phyloP scores from a whole-genome alignment of 306 rosid genomes.

The Cucurbita ficifolia region DNA sequence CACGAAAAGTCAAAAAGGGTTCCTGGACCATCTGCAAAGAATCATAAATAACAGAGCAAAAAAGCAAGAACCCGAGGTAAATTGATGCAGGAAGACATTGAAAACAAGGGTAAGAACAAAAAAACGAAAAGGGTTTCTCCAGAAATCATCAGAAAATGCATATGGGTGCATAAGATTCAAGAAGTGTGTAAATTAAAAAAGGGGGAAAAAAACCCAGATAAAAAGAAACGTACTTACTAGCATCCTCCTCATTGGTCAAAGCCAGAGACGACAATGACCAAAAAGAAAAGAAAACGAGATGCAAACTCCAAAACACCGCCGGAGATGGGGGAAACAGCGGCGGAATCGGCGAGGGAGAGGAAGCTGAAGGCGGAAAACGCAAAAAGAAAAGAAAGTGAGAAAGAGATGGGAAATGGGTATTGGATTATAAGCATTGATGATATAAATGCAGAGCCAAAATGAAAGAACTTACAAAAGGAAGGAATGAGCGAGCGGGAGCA shows the following conservation, averaged over 20 bases:
- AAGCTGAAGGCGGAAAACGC: conserved; percentile 9
- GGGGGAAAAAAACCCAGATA: conserved; percentile 7
- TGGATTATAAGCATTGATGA: conserved; percentile 51
- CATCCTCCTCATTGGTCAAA: conserved; percentile 73
- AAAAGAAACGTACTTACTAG: conserved; percentile 93
- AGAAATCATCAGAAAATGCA: background rate
- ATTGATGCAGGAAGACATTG: background rate
- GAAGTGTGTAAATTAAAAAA: too few species aligned
- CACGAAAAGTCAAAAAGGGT: background rate
- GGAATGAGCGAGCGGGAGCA: background rate
- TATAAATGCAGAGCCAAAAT: conserved; percentile 39
- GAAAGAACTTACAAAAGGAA: conserved; percentile 20
- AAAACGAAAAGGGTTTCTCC: background rate
- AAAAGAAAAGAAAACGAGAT: conserved; percentile 22
- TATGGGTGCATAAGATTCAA: background rate
- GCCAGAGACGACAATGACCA: conserved; percentile 35
- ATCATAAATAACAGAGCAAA: background rate
- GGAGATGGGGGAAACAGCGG: conserved; percentile 5
- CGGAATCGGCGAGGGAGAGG: conserved; percentile 9
- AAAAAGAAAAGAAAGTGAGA: background rate
- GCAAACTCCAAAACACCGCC: conserved; percentile 20
- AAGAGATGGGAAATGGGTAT: conserved; percentile 10
- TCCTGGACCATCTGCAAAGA: conserved; percentile 10
- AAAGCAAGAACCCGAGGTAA: conserved; percentile 1
- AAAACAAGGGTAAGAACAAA: background rate